Evolutionary conservation across 2,329 filamentous ascomycete species (phyloP).

Genomic region (Canariomyces notabilis): DNA sequence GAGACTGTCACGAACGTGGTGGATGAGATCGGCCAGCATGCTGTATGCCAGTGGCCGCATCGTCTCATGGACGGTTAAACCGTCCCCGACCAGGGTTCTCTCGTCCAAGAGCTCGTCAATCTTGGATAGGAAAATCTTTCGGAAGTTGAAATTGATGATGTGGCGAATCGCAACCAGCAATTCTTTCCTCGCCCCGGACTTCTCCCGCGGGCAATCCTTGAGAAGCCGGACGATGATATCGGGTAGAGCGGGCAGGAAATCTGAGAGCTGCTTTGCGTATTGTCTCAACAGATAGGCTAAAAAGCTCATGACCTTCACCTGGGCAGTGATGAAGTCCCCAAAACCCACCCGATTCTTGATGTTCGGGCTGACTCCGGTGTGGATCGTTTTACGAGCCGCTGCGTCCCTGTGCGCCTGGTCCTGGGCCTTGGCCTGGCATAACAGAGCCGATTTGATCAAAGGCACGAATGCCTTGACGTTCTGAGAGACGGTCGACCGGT

Average conservation of each 20-base stretch:
- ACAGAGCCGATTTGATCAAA: conserved; percentile 82
- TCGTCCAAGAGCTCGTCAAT: conserved; percentile 95
- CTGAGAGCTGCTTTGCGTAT: conserved; percentile 78
- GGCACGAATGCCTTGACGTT: conserved; percentile 93
- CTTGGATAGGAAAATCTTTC: conserved; percentile 88
- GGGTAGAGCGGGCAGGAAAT: conserved; percentile 81
- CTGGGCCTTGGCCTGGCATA: conserved; percentile 87
- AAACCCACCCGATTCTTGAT: conserved; percentile 94
- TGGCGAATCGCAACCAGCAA: conserved; percentile 93
- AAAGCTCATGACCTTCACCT: conserved; percentile 99
- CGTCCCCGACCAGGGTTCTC: conserved; percentile 89
- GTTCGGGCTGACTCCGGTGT: conserved; percentile 86
- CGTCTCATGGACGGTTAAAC: conserved; percentile 92
- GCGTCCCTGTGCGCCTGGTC: conserved; percentile 87
- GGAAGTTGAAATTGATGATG: conserved; percentile 98
- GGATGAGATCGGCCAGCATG: conserved; percentile 96
- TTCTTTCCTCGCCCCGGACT: conserved; percentile 90
- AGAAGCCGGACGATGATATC: conserved; percentile 85
- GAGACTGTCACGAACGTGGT: conserved; percentile 89
- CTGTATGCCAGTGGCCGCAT: conserved; percentile 95
- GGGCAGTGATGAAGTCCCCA: conserved; percentile 94
- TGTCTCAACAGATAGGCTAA: conserved; percentile 86
- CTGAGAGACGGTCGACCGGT: conserved; percentile 69
- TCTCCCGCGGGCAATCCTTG: conserved; percentile 91
- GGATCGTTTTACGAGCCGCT: conserved; percentile 70